These are phyloP conservation scores for Barbarea vulgaris DNA, from an alignment of 345 rosid species.

Conservation along the genomic window DNA sequence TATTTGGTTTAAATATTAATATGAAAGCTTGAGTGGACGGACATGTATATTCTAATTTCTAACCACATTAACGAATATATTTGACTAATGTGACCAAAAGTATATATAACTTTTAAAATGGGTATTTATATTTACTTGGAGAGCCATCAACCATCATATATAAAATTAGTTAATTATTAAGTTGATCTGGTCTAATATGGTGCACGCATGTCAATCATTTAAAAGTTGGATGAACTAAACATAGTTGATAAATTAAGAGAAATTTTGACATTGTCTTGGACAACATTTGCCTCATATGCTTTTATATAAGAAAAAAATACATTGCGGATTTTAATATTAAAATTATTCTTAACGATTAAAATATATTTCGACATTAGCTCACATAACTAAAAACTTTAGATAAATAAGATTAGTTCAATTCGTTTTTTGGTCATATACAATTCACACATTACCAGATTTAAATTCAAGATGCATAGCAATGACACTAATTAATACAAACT, in stretches of 20 bases:
- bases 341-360: no score
- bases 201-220: constrained; percentile 7
- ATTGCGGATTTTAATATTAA: no score
- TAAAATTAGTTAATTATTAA: neutral
- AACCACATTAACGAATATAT: neutral
- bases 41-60: neutral
- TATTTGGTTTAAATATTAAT: neutral
- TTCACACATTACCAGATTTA: no score
- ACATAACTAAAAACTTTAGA: no score
- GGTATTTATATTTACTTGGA: neutral
- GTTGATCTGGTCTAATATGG: neutral
- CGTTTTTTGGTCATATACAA: no score
- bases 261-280: neutral
- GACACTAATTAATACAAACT: no score
- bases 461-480: no score
- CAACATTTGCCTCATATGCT: neutral
- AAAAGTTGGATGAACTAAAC: neutral
- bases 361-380: no score
- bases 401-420: no score
- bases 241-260: neutral
- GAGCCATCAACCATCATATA: neutral
- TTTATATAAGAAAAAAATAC: neutral
- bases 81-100: neutral
- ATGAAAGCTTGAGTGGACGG: neutral
- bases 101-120: neutral